Conservation (phyloP, 129 eudicot genomes). For the Flaveria sonorensis region DNA sequence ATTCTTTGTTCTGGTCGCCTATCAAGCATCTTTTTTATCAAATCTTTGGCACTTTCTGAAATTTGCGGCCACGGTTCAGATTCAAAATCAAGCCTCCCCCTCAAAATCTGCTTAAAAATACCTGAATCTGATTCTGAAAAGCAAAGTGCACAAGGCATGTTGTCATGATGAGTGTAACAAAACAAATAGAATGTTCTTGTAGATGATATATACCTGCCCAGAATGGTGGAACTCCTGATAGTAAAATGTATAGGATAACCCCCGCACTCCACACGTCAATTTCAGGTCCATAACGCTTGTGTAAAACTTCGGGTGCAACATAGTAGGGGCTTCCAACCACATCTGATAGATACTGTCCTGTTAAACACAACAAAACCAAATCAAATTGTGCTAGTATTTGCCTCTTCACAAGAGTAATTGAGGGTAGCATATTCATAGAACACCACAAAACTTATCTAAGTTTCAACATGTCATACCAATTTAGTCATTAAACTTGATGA, state of each 20-base stretch:
- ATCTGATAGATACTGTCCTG: slow-evolving; percentile 57
- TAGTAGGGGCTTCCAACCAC: slow-evolving; percentile 71
- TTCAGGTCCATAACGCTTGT: slow-evolving; percentile 59
- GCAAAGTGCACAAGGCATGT: neutral
- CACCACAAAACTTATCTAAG: neutral
- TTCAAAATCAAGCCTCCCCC: slow-evolving; percentile 48
- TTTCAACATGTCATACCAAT: neutral
- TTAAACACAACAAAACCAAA: neutral
- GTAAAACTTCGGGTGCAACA: slow-evolving; percentile 65
- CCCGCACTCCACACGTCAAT: slow-evolving; percentile 72
- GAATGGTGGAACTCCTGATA: slow-evolving; percentile 64
- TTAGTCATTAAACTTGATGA: too few relatives aligned
- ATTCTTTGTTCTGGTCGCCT: slow-evolving; percentile 46
- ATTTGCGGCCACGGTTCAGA: slow-evolving; percentile 63
- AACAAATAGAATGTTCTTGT: neutral
- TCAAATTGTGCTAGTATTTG: neutral
- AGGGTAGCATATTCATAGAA: neutral
- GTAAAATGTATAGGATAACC: slow-evolving; percentile 55
- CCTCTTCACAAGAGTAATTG: neutral
- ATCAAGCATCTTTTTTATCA: slow-evolving; percentile 52
- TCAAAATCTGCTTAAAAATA: slow-evolving; percentile 53
- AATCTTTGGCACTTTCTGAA: slow-evolving; percentile 55
- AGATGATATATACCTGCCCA: slow-evolving; percentile 54
- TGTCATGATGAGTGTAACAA: slow-evolving; percentile 6
- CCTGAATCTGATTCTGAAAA: slow-evolving; percentile 52